phyloP scores from a whole-genome alignment of 116 monocot species.

The Posidonia oceanica region DNA sequence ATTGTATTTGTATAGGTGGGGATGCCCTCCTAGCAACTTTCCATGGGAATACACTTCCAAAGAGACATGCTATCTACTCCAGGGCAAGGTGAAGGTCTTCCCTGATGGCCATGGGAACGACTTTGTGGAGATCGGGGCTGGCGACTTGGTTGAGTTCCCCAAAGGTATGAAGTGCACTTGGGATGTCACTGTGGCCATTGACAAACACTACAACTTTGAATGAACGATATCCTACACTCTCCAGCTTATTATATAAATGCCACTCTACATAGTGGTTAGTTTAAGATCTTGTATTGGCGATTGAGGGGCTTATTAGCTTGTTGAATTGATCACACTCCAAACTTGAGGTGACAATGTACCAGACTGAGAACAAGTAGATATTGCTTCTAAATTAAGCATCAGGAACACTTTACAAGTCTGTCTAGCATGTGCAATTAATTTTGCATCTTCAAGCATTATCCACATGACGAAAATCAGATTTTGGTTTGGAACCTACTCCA shows the following conservation, averaged over 20 bases:
- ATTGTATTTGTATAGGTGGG: slow-evolving; percentile 15
- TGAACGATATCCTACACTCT: not conserved
- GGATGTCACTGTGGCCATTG: slow-evolving; percentile 54
- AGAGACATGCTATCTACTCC: slow-evolving; percentile 64
- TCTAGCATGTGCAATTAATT: too few species aligned
- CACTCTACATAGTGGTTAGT: not conserved
- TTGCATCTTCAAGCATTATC: too few species aligned
- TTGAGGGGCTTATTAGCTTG: not conserved
- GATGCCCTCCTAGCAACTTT: slow-evolving; percentile 33
- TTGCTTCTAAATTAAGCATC: too few species aligned
- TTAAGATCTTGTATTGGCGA: not conserved
- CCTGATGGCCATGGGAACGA: slow-evolving; percentile 50
- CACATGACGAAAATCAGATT: too few species aligned
- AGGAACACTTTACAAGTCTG: too few species aligned
- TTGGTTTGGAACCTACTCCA: too few species aligned
- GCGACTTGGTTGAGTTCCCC: slow-evolving; percentile 67
- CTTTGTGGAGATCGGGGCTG: slow-evolving; percentile 54
- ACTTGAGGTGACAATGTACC: slow-evolving; percentile 3
- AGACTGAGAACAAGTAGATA: too few species aligned
- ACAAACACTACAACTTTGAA: slow-evolving; percentile 69
- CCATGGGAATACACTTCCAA: slow-evolving; percentile 64
- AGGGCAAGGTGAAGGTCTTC: slow-evolving; percentile 78
- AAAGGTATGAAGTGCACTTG: slow-evolving; percentile 70
- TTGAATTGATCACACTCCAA: slow-evolving; percentile 1
- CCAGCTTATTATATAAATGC: not conserved